Percentiles rank a stretch among this genome's conserved stretches.
Evolutionary conservation across 2,329 filamentous ascomycete species (phyloP).

Genomic region (Colletotrichum cuscutae): DNA sequence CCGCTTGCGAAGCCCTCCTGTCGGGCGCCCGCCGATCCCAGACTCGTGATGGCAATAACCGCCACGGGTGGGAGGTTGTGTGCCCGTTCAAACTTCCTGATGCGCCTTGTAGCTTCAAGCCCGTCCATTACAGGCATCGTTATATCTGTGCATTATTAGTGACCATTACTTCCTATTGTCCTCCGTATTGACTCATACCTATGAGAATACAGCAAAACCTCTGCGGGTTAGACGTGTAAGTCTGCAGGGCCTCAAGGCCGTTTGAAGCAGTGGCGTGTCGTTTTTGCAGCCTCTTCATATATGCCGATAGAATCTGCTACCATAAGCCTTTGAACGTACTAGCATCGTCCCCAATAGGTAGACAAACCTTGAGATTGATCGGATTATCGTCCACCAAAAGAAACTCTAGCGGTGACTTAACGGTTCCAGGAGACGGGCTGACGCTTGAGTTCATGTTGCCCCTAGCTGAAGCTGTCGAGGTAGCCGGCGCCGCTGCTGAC

Average conservation of each 20-base stretch:
- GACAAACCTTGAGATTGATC: constrained; percentile 44
- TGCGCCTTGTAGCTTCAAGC: constrained; percentile 50
- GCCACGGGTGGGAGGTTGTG: constrained; percentile 48
- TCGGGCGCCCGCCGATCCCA: constrained; percentile 52
- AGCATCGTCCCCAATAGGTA: no score
- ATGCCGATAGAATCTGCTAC: constrained; percentile 45
- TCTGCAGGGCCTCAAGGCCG: constrained; percentile 53
- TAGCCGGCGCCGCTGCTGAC: neutral
- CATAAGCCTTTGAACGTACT: neutral
- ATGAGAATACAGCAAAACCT: constrained; percentile 36
- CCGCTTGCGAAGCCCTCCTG: constrained; percentile 57
- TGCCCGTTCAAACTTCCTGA: constrained; percentile 53
- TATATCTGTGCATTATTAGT: constrained; percentile 45
- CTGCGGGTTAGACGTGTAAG: constrained; percentile 19
- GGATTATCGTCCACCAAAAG: constrained; percentile 49
- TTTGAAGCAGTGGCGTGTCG: constrained; percentile 52
- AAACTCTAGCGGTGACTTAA: constrained; percentile 35
- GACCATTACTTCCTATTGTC: fast-evolving
- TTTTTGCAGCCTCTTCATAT: constrained; percentile 48
- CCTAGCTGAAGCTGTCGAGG: neutral
- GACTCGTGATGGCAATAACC: constrained; percentile 57
- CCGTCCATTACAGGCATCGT: constrained; percentile 60
- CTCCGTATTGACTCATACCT: neutral
- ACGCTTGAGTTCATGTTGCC: neutral
- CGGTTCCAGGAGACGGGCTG: neutral